Base-by-base conservation (phyloP, 306 rosid genomes). In the Alnus glutinosa region DNA sequence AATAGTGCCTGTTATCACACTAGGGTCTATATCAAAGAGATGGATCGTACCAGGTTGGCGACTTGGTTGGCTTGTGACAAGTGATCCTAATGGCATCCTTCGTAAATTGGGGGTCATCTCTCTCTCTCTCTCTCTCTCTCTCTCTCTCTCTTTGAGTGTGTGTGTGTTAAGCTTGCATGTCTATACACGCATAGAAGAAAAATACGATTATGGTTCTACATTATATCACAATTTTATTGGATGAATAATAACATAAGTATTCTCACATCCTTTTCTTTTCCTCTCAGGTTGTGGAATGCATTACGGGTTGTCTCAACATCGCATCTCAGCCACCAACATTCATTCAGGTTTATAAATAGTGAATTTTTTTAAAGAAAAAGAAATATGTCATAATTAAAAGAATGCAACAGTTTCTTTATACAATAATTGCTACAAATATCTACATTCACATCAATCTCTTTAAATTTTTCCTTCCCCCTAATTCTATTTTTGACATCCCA, bases 11-110 rank as follows among this genome's bases (percentile, higher is more conserved):
- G 86, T 88, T 47, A 19, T 88, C 10, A 88, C 91, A 37, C 81
- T 88, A 11, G 89, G 89, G 44, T 85, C 89, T 73, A 57, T 88
- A 42, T 88, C 89, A 30, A 88, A 85, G 89, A 80, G 82, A 62
- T 88, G 82, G 84, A 2, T 55, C 12, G 81, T 84, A 32, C 91
- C 89, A 7, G 87, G 91, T 42, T 88, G 91, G 91, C 70, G 90
- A 61, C 74, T 85, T 19, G 90, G 90, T 18, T 87, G 89, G 90
- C 77, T 85, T 72, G 80, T 81, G 30, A 55, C 64, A 2, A 71
- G 48, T 7, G 86, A 88, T 73, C 87, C 87, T 5, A 78, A 80
- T 36, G 70, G 75, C 70, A 52, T 88, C 66, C 80, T 88, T 4
- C 4, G 7, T 8, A 85, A 80, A 51, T 37, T 51, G 46, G 87